Base-by-base conservation (phyloP, 2,329 filamentous ascomycete species). In the Ustilaginoidea virens region DNA sequence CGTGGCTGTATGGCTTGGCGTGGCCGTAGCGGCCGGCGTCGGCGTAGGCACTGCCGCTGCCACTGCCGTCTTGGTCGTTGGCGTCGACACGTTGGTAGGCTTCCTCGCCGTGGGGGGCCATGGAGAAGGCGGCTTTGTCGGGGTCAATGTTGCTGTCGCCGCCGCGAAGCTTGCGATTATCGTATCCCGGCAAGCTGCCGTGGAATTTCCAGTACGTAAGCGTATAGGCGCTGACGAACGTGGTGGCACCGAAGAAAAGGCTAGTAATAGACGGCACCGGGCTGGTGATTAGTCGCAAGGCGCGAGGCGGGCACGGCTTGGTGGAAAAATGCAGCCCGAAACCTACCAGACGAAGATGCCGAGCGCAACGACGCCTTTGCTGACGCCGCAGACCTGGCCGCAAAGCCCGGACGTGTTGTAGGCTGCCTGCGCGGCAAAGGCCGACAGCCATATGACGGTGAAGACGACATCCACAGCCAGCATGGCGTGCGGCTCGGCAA, bases 121-220 rank as follows among this genome's bases (percentile, higher is more conserved):
- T 74, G 32, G 69, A 74, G 53, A 78, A 78, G 34, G 72, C 72
- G 17, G 72, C 71, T 56, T 76, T 76, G 49, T 78, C 72, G 1
- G 73, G 73, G 46, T 77, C 73, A 39, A 75, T 75, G 53, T 69
- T 66, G 39, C 58, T 51, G 38, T 48, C 51, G 35, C 45, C 45
- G 34, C 47, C 46, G 28, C 58, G 51, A 30, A 59, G 40, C 42
- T 55, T 48, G 42, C 46, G 55, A 38, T 56, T 58, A 42, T 71
- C 68, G 47, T 74, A 74, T 33, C 72, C 72, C 2, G 73, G 73
- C 11, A 76, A 60, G 32, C 53, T 62, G 41, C 68, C 66, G 51
- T 76, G 66, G 44, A 67, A 64, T 41, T 66, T 64, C 55, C 67
- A 74, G 54, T 73, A 74, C 36, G 66, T 59, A 36, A 74, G 52